Conservation (phyloP, 2,329 filamentous ascomycete genomes). For the Alternaria ethzedia region DNA sequence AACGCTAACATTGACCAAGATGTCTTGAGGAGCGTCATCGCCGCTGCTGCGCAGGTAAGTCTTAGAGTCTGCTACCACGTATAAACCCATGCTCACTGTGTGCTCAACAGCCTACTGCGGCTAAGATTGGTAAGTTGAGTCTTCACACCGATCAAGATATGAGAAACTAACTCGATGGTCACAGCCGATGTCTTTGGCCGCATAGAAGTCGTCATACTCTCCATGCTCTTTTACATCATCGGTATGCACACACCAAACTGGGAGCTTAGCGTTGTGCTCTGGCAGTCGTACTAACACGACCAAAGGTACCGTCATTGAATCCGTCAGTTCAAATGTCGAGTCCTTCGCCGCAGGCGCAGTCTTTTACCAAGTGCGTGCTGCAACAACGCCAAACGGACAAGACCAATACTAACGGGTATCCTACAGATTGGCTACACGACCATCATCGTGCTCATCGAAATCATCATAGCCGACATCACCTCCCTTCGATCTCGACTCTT, state of each 20-base stretch:
- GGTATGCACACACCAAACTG: not conserved
- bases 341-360: conserved; percentile 58
- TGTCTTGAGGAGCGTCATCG: conserved; percentile 65
- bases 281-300: not conserved
- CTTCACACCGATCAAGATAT: not conserved
- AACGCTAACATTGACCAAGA: conserved; percentile 22
- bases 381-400: not conserved
- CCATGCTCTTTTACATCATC: conserved; percentile 63
- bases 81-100: not conserved
- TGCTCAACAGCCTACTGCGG: conserved; percentile 55
- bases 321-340: conserved; percentile 56
- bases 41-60: conserved; percentile 57
- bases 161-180: not conserved
- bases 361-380: not conserved
- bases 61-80: not conserved
- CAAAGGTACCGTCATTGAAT: conserved; percentile 60
- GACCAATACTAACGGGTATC: not conserved
- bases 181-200: conserved; percentile 65
- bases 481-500: conserved; percentile 68
- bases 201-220: conserved; percentile 63
- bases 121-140: conserved; percentile 58
- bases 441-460: conserved; percentile 66
- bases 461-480: conserved; percentile 69
- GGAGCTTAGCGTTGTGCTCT: not conserved
- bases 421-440: conserved; percentile 61